These are phyloP conservation scores for Musa beccarii DNA, from an alignment of 176 grass and related monocot genomes.

Conservation along the genomic window DNA sequence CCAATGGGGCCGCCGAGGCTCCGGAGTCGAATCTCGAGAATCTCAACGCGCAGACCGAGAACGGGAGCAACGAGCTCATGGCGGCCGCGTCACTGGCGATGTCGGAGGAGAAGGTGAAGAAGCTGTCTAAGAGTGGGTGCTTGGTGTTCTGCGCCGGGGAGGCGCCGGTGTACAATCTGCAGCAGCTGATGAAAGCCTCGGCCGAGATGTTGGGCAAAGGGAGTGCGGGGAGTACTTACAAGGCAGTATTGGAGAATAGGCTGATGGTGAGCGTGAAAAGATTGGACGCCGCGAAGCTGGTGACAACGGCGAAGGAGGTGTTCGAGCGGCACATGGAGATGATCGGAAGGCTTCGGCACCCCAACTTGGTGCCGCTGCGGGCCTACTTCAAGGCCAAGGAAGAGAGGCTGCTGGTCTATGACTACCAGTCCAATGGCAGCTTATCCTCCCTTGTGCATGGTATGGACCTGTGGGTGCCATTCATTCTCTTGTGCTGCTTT, in stretches of 20 bases:
- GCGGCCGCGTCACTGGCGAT: conserved; percentile 53
- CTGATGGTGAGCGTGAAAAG: conserved; percentile 71
- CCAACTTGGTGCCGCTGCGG: conserved; percentile 67
- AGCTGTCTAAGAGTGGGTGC: conserved; percentile 63
- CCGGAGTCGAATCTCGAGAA: conserved; percentile 27
- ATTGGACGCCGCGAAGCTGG: conserved; percentile 61
- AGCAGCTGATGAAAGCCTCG: conserved; percentile 87
- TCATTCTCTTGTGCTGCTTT: neutral
- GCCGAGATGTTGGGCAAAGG: conserved; percentile 84
- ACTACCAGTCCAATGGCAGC: conserved; percentile 89
- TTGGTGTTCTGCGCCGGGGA: conserved; percentile 78
- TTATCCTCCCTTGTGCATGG: conserved; percentile 72
- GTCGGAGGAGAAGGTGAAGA: conserved; percentile 64
- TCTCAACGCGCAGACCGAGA: conserved; percentile 29
- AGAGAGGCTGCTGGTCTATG: conserved; percentile 85
- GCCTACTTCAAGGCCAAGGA: conserved; percentile 93
- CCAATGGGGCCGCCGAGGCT: neutral
- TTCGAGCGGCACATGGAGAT: conserved; percentile 95
- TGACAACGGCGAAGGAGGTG: conserved; percentile 36
- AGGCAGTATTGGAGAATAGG: conserved; percentile 56
- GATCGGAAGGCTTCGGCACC: conserved; percentile 68
- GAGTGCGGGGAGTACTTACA: conserved; percentile 78
- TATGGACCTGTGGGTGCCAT: conserved; percentile 7
- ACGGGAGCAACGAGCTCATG: conserved; percentile 29
- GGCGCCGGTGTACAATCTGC: conserved; percentile 50